phyloP scores from a whole-genome alignment of 768 basidiomycete species.

The Mycena filopes region DNA sequence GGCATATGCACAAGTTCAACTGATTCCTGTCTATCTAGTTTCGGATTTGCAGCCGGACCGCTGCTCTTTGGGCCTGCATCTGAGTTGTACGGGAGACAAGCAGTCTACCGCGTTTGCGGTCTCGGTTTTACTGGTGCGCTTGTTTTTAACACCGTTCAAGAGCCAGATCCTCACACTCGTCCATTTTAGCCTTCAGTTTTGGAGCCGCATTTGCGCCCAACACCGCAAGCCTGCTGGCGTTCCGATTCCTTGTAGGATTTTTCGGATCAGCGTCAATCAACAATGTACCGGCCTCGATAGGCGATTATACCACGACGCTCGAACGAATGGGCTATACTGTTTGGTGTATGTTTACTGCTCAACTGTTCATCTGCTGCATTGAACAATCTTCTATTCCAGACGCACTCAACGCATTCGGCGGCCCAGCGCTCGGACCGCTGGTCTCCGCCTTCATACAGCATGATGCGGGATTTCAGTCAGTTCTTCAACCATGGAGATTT shows the following conservation, averaged over 20 bases:
- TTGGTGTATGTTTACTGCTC: constrained; percentile 11
- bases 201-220: constrained; percentile 24
- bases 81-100: constrained; percentile 37
- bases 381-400: constrained; percentile 7
- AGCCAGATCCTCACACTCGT: background rate
- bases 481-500: no score
- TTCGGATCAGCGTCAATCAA: constrained; percentile 25
- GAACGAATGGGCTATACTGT: constrained; percentile 12
- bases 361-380: background rate
- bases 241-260: constrained; percentile 29
- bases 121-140: constrained; percentile 23
- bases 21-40: background rate
- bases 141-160: constrained; percentile 2
- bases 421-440: constrained; percentile 23
- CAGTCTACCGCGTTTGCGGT: constrained; percentile 16
- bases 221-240: constrained; percentile 19
- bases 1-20: background rate
- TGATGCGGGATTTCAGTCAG: constrained; percentile 23
- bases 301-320: constrained; percentile 18
- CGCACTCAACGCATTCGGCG: constrained; percentile 29
- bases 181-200: constrained; percentile 26
- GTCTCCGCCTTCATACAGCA: constrained; percentile 25
- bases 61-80: constrained; percentile 38
- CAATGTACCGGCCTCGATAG: constrained; percentile 25
- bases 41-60: constrained; percentile 33